A percentile compares a stretch with the other conserved stretches of the same genome.
These are phyloP conservation scores for Tuber umbilicatum DNA, from an alignment of 495 filamentous ascomycete species.

Conservation along the genomic window DNA sequence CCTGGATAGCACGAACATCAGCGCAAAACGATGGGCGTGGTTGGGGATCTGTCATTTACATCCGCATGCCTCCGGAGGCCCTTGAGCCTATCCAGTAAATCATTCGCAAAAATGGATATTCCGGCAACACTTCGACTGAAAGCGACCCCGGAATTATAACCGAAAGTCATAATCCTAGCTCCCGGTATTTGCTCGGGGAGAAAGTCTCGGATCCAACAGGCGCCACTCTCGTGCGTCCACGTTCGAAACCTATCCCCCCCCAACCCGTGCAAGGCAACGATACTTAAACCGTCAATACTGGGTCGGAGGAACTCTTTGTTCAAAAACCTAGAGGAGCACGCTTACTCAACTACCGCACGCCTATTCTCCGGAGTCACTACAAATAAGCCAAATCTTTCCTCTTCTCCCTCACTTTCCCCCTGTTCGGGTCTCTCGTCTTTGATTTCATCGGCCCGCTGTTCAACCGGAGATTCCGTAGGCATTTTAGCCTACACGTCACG, in stretches of 20 bases:
- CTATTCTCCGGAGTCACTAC: neutral
- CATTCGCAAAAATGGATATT: neutral
- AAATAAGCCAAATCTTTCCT: slow-evolving; percentile 2
- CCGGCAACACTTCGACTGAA: neutral
- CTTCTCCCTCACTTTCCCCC: neutral
- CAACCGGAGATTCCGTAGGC: neutral
- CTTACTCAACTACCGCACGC: neutral
- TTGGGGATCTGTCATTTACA: neutral
- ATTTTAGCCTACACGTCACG: neutral
- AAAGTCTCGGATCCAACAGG: slow-evolving; percentile 26
- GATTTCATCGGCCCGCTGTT: neutral
- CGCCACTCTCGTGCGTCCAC: slow-evolving; percentile 36
- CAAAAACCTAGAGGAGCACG: neutral
- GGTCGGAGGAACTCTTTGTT: neutral
- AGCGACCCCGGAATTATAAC: slow-evolving; percentile 22
- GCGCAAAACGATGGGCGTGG: neutral
- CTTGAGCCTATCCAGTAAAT: slow-evolving; percentile 6
- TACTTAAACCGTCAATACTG: slow-evolving; percentile 34
- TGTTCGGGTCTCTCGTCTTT: neutral
- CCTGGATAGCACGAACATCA: neutral
- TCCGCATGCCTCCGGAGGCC: neutral
- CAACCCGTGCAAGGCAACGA: slow-evolving; percentile 50
- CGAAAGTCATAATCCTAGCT: slow-evolving; percentile 20
- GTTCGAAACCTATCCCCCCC: slow-evolving; percentile 43
- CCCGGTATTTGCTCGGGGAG: slow-evolving; percentile 6